Evolutionary conservation across 495 filamentous ascomycete species (phyloP).

Genomic region (Aspergillus egyptiacus): DNA sequence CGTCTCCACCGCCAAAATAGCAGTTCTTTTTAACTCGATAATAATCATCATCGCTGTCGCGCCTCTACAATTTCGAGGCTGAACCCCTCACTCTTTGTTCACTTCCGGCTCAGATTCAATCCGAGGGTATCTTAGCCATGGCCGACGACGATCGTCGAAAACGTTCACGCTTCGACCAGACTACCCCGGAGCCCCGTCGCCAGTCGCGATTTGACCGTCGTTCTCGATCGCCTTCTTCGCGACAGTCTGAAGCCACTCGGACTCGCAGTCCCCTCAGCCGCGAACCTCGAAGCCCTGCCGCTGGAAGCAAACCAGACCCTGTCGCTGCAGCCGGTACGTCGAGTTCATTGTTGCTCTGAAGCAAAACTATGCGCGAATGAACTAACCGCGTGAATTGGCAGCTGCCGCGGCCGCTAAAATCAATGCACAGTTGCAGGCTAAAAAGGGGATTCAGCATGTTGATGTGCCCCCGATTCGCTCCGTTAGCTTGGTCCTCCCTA

Average conservation of each 20-base stretch:
- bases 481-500: conserved; percentile 29
- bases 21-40: conserved; percentile 25
- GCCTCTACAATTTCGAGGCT: conserved; percentile 3
- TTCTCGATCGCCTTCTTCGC: conserved; percentile 71
- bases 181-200: conserved; percentile 67
- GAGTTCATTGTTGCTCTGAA: background rate
- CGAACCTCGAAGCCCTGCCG: conserved; percentile 48
- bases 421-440: conserved; percentile 86
- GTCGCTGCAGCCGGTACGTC: conserved; percentile 77
- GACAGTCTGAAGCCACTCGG: conserved; percentile 55
- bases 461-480: conserved; percentile 85
- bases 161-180: conserved; percentile 89
- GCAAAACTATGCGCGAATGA: background rate
- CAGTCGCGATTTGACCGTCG: conserved; percentile 75
- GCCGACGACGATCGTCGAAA: conserved; percentile 77
- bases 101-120: conserved; percentile 1
- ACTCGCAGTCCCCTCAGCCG: conserved; percentile 73
- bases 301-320: conserved; percentile 51
- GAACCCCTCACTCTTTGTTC: background rate
- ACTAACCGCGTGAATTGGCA: conserved; percentile 28
- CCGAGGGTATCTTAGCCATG: conserved; percentile 44
- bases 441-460: conserved; percentile 88
- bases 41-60: too few relatives aligned
- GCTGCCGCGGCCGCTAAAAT: conserved; percentile 91
- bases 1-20: conserved; percentile 17